phyloP scores from a whole-genome alignment of 2,329 filamentous ascomycete genomes.

The Pestalotiopsis sp. region DNA sequence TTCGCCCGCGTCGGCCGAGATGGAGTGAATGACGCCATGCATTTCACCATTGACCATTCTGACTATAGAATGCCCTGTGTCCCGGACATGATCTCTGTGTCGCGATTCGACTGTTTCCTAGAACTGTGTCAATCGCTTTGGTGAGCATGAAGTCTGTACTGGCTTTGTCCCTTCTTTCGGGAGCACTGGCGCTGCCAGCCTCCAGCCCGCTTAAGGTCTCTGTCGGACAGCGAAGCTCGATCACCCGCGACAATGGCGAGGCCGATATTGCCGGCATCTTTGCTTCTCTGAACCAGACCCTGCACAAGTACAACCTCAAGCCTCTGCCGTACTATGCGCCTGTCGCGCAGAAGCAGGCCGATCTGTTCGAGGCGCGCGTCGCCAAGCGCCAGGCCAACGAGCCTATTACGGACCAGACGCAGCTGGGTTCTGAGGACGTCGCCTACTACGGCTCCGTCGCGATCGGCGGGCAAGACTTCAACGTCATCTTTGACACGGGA shows the following conservation, averaged over 20 bases:
- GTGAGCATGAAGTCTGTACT: conserved; percentile 1
- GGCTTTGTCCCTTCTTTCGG: conserved; percentile 5
- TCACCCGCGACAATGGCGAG: conserved; percentile 9
- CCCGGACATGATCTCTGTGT: background rate
- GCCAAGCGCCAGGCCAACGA: conserved; percentile 1
- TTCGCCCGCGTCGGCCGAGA: background rate
- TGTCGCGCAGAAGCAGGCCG: conserved; percentile 7
- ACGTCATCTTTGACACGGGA: conserved; percentile 7
- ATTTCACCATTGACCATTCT: background rate
- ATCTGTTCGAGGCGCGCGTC: background rate
- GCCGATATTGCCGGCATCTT: conserved; percentile 8
- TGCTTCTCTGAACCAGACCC: conserved; percentile 6
- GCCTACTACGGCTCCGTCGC: conserved; percentile 2
- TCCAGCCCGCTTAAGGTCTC: background rate
- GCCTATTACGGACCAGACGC: background rate
- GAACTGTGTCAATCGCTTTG: background rate
- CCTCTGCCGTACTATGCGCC: conserved; percentile 10
- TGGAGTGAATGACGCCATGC: background rate
- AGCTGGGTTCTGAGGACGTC: conserved; percentile 9
- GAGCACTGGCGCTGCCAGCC: conserved; percentile 5
- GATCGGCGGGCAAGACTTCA: conserved; percentile 1
- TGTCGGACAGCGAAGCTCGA: background rate
- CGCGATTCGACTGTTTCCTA: too few relatives aligned
- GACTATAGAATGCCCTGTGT: background rate
- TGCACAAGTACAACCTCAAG: conserved; percentile 6